phyloP scores from a whole-genome alignment of 192 early-diverging fungal species.

The Backusella parvicylindrica region DNA sequence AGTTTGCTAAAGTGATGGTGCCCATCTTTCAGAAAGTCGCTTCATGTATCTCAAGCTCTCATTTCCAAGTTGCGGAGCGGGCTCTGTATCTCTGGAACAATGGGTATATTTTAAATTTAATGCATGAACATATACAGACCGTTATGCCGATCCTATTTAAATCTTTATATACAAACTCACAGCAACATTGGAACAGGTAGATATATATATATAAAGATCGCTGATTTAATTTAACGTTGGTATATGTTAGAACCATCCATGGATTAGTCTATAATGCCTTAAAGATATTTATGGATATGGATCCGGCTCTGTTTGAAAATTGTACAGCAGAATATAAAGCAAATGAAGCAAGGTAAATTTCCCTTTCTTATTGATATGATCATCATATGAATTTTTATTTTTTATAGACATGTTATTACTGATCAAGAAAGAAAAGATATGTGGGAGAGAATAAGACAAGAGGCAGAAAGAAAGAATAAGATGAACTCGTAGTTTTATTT shows the following conservation, averaged over 20 bases:
- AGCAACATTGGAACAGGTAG: conserved; percentile 97
- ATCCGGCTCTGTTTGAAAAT: conserved; percentile 94
- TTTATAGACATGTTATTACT: not conserved
- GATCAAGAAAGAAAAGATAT: not conserved
- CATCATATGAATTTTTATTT: not conserved
- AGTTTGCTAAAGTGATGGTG: conserved; percentile 87
- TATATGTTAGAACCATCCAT: conserved; percentile 77
- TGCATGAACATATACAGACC: conserved; percentile 86
- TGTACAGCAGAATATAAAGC: conserved; percentile 93
- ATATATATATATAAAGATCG: too few species aligned
- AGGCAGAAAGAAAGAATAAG: not conserved
- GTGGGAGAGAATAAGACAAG: not conserved
- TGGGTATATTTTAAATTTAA: conserved; percentile 94
- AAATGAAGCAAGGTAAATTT: conserved; percentile 71
- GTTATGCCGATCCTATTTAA: conserved; percentile 96
- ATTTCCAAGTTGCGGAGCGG: conserved; percentile 98
- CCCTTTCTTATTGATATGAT: not conserved
- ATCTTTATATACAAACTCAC: conserved; percentile 91
- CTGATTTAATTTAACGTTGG: too few species aligned
- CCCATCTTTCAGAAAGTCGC: conserved; percentile 93
- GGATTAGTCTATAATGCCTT: conserved; percentile 97
- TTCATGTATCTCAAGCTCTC: conserved; percentile 91
- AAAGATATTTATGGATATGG: conserved; percentile 96
- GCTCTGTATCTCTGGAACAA: conserved; percentile 99
- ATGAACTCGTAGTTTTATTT: not conserved